Conservation (phyloP, 805 yeast genomes). For the Suhomyces emberorum region DNA sequence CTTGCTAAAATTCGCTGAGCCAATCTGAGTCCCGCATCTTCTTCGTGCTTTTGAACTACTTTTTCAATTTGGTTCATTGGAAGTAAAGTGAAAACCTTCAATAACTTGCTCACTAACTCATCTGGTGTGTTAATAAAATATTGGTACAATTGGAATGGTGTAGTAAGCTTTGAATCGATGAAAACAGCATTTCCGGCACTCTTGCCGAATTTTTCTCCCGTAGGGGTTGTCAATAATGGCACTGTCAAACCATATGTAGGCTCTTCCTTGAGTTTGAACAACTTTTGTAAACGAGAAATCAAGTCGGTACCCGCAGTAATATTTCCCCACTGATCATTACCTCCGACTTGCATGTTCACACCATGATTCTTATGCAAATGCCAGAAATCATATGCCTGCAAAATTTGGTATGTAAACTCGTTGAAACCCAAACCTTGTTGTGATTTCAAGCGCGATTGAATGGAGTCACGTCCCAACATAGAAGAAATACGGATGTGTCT, state of each 20-base stretch:
- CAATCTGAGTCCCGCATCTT: slow-evolving; percentile 57
- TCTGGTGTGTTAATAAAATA: slow-evolving; percentile 79
- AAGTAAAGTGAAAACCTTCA: slow-evolving; percentile 76
- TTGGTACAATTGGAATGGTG: slow-evolving; percentile 81
- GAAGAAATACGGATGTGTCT: slow-evolving; percentile 74
- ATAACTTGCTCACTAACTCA: slow-evolving; percentile 62
- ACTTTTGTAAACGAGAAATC: slow-evolving; percentile 54
- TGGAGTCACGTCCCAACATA: slow-evolving; percentile 87
- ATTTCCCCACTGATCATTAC: slow-evolving; percentile 98
- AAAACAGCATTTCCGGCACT: slow-evolving; percentile 97
- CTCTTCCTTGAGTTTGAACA: slow-evolving; percentile 5
- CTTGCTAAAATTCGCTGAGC: slow-evolving; percentile 80
- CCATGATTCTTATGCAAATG: slow-evolving; percentile 59
- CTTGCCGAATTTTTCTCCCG: slow-evolving; percentile 93
- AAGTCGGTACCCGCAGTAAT: slow-evolving; percentile 94
- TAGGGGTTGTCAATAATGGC: slow-evolving; percentile 81
- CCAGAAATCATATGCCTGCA: slow-evolving; percentile 93
- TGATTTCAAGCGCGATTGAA: slow-evolving; percentile 66
- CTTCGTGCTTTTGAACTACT: slow-evolving; percentile 50
- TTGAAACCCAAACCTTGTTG: slow-evolving; percentile 85
- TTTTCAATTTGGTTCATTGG: slow-evolving; percentile 58
- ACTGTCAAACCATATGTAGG: slow-evolving; percentile 72
- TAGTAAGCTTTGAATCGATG: slow-evolving; percentile 69
- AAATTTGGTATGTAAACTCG: slow-evolving; percentile 87
- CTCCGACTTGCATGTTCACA: slow-evolving; percentile 84